Evolutionary conservation across 129 eudicot species (phyloP).

Genomic region (Logfia minima): DNA sequence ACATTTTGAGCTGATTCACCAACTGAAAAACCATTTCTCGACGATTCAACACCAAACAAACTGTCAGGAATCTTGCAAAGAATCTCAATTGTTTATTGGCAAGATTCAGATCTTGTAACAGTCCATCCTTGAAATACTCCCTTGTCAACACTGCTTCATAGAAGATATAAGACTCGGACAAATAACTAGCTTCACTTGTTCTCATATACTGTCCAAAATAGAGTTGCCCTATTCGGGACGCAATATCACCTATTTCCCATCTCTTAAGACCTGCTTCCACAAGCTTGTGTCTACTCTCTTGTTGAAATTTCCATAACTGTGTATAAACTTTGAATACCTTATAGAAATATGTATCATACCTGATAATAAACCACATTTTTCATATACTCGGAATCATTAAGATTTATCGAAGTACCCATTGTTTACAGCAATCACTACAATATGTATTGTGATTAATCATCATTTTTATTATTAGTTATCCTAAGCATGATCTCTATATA

Average conservation of each 20-base stretch:
- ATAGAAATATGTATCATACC: constrained; percentile 86
- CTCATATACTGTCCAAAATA: constrained; percentile 96
- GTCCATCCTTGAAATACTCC: constrained; percentile 92
- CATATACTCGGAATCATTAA: constrained; percentile 3
- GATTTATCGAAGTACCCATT: neutral
- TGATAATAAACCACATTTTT: constrained; percentile 40
- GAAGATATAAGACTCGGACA: constrained; percentile 88
- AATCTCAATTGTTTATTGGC: constrained; percentile 88
- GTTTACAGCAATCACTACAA: constrained; percentile 6
- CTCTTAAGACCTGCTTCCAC: constrained; percentile 94
- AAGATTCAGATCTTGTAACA: constrained; percentile 72
- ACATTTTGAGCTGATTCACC: constrained; percentile 73
- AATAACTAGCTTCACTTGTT: constrained; percentile 81
- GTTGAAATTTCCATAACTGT: constrained; percentile 93
- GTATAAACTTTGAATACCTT: constrained; percentile 90
- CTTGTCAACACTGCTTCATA: constrained; percentile 88
- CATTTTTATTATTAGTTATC: constrained; percentile 2
- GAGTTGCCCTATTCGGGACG: constrained; percentile 93
- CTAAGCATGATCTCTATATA: neutral
- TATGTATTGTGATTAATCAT: constrained; percentile 11
- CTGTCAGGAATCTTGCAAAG: constrained; percentile 77
- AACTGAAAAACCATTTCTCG: constrained; percentile 86
- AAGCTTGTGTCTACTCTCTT: constrained; percentile 86
- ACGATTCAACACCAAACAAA: constrained; percentile 71
- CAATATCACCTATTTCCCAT: constrained; percentile 99